Conservation (phyloP, 371 early-diverging fungal species). For the Aphelidium insulamus region DNA sequence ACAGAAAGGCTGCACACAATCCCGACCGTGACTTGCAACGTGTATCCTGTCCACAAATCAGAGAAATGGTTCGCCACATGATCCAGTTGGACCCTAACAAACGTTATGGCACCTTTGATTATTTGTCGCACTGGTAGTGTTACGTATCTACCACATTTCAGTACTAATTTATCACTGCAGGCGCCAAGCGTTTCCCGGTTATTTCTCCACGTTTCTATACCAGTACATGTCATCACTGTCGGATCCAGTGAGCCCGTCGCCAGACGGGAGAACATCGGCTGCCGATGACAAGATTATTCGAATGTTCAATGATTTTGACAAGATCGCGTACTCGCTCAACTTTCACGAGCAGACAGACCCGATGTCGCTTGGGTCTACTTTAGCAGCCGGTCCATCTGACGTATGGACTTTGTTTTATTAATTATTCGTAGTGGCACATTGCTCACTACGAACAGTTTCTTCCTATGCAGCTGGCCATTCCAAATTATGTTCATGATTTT, state of each 20-base stretch:
- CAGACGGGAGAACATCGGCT: slow-evolving; percentile 4
- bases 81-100: slow-evolving; percentile 53
- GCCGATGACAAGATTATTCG: slow-evolving; percentile 53
- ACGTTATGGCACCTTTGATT: slow-evolving; percentile 40
- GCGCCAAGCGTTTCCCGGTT: slow-evolving; percentile 50
- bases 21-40: slow-evolving; percentile 38
- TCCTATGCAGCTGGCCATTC: slow-evolving; percentile 7
- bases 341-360: slow-evolving; percentile 9
- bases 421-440: slow-evolving; percentile 4
- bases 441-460: slow-evolving; percentile 8
- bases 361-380: not conserved
- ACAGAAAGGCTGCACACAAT: slow-evolving; percentile 48
- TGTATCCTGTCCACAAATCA: slow-evolving; percentile 56
- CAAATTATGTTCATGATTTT: too few relatives aligned
- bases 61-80: slow-evolving; percentile 54
- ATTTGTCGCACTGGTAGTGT: slow-evolving; percentile 42
- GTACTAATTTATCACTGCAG: slow-evolving; percentile 15
- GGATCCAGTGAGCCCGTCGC: slow-evolving; percentile 13
- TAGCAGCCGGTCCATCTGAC: slow-evolving; percentile 1
- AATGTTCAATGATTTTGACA: slow-evolving; percentile 48
- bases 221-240: slow-evolving; percentile 42
- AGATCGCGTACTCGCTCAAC: slow-evolving; percentile 33
- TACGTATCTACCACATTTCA: not conserved
- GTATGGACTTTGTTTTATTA: not conserved
- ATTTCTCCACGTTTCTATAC: slow-evolving; percentile 39